Conservation (phyloP, 2,329 filamentous ascomycete genomes). For the Penicillium fuscoglaucum region DNA sequence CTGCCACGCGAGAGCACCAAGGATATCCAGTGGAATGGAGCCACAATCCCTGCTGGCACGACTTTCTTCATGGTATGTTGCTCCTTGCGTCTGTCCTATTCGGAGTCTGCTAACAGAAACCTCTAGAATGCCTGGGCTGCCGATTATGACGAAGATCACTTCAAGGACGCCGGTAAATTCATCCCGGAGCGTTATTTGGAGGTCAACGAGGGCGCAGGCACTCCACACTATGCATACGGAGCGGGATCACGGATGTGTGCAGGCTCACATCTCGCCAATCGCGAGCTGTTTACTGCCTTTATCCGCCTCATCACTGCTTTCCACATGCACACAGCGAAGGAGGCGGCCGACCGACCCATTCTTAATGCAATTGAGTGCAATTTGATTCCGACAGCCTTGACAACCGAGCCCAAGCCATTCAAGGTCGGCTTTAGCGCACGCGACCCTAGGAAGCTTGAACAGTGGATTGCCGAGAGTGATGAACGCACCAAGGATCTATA, state of each 20-base stretch:
- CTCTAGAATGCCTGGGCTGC: constrained; percentile 69
- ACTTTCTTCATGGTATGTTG: constrained; percentile 71
- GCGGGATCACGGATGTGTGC: constrained; percentile 65
- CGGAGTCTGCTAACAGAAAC: background rate
- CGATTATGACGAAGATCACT: constrained; percentile 69
- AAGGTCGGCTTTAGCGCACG: constrained; percentile 58
- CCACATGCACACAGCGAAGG: constrained; percentile 52
- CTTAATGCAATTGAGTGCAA: constrained; percentile 61
- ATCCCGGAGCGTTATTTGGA: constrained; percentile 70
- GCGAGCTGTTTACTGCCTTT: constrained; percentile 63
- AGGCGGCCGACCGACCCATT: constrained; percentile 52
- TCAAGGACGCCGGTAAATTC: constrained; percentile 63
- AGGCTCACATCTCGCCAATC: constrained; percentile 63
- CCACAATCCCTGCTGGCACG: constrained; percentile 70
- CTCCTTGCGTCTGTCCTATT: background rate
- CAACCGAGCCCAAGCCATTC: constrained; percentile 63
- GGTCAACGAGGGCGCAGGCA: constrained; percentile 52
- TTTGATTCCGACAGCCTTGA: constrained; percentile 57
- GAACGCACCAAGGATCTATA: constrained; percentile 53
- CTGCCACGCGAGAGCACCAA: constrained; percentile 71
- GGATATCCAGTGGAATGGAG: constrained; percentile 67
- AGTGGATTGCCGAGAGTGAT: constrained; percentile 57
- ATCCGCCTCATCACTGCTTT: constrained; percentile 61
- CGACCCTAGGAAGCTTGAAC: constrained; percentile 46
- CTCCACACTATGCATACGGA: constrained; percentile 63